These are phyloP conservation scores for Dendrocalamus latiflorus DNA, from an alignment of 202 grass and related monocot genomes.

Conservation along the genomic window DNA sequence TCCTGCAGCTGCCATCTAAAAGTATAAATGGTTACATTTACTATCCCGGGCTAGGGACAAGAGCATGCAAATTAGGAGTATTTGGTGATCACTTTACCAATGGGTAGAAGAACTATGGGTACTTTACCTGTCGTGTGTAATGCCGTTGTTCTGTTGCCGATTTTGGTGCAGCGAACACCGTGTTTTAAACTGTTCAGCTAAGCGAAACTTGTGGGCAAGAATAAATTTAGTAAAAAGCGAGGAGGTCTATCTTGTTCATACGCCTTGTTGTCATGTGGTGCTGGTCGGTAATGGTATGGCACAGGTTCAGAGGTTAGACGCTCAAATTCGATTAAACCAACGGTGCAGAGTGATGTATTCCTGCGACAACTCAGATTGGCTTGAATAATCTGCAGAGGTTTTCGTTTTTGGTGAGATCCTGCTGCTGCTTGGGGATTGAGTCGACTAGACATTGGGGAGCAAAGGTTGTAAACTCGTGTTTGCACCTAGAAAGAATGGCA, in stretches of 20 bases:
- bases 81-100: not conserved
- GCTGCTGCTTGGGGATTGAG: no score
- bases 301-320: no score
- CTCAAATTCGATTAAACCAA: no score
- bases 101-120: not conserved
- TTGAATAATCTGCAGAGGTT: no score
- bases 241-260: not conserved
- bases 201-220: not conserved
- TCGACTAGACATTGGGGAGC: no score
- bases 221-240: conserved; percentile 10
- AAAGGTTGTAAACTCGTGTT: no score
- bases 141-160: not conserved
- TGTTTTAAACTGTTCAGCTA: not conserved
- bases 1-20: conserved; percentile 36
- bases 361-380: no score
- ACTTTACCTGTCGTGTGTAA: not conserved
- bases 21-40: no score
- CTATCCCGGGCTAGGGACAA: not conserved
- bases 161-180: not conserved
- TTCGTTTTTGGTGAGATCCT: no score
- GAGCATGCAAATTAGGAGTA: not conserved
- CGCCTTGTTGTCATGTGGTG: not conserved
- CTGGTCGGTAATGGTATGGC: not conserved
- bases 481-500: no score
- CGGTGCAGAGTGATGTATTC: no score